phyloP scores from a whole-genome alignment of 2,329 filamentous ascomycete species.

The Blastomyces emzantsi region DNA sequence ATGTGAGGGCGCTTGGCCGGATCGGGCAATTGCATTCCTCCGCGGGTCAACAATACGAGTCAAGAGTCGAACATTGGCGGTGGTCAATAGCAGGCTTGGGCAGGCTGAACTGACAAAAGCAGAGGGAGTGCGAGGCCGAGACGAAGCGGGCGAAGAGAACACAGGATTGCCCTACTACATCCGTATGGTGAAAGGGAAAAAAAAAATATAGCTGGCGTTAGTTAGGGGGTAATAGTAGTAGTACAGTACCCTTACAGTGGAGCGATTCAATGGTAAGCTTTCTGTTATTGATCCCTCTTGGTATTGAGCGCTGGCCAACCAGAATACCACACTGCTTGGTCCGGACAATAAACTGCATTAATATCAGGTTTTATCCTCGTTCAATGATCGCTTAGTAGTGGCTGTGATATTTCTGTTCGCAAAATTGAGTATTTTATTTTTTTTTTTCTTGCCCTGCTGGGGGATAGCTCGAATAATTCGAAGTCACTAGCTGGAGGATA shows the following conservation, averaged over 20 bases:
- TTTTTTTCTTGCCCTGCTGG: background rate
- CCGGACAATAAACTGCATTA: background rate
- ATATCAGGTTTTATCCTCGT: background rate
- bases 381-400: background rate
- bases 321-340: background rate
- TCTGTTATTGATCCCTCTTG: background rate
- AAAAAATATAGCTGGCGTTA: background rate
- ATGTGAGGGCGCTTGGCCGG: constrained; percentile 1
- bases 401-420: background rate
- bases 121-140: background rate
- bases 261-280: background rate
- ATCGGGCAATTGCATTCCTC: background rate
- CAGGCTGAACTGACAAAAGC: background rate
- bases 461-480: background rate
- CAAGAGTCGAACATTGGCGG: background rate
- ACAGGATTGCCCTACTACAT: too few species aligned
- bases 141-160: background rate
- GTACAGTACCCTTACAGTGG: too few species aligned
- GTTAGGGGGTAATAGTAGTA: too few species aligned
- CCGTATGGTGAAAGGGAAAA: background rate
- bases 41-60: background rate
- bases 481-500: background rate
- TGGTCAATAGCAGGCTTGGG: background rate
- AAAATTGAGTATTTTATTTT: background rate
- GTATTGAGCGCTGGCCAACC: background rate